phyloP scores from a whole-genome alignment of 176 grass and related monocot species.

The Zizania latifolia region DNA sequence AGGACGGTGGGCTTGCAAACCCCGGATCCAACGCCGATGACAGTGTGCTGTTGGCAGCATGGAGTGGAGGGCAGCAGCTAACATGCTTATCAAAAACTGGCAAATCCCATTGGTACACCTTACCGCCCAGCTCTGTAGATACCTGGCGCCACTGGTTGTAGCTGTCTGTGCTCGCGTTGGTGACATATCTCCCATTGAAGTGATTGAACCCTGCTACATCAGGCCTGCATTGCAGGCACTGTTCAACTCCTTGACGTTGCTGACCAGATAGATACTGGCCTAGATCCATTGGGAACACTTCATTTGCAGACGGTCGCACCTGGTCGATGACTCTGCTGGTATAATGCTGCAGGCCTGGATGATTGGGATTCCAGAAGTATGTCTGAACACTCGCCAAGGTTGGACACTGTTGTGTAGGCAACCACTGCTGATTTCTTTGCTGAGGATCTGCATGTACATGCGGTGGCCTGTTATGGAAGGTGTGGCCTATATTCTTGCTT shows the following conservation, averaged over 20 bases:
- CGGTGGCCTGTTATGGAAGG: not conserved
- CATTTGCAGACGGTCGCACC: not conserved
- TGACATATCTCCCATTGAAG: not conserved
- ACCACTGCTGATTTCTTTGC: not conserved
- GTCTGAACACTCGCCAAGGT: not conserved
- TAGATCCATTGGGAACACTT: not conserved
- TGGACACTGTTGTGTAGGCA: not conserved
- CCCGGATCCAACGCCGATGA: not conserved
- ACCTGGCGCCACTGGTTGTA: conserved; percentile 20
- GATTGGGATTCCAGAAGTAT: conserved; percentile 3
- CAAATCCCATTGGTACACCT: conserved; percentile 17
- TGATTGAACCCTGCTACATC: not conserved
- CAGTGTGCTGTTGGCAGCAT: not conserved
- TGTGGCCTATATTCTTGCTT: not conserved
- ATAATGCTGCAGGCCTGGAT: not conserved
- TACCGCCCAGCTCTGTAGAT: not conserved
- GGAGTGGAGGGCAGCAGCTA: not conserved
- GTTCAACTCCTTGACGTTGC: not conserved
- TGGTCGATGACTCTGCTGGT: not conserved
- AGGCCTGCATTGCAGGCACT: not conserved
- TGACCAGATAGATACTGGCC: conserved; percentile 1
- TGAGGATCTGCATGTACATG: conserved; percentile 2
- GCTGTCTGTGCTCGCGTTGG: not conserved
- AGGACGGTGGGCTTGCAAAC: not conserved
- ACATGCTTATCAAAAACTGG: not conserved